Conservation (phyloP, 768 basidiomycete species). For the Coprinopsis cinerea region DNA sequence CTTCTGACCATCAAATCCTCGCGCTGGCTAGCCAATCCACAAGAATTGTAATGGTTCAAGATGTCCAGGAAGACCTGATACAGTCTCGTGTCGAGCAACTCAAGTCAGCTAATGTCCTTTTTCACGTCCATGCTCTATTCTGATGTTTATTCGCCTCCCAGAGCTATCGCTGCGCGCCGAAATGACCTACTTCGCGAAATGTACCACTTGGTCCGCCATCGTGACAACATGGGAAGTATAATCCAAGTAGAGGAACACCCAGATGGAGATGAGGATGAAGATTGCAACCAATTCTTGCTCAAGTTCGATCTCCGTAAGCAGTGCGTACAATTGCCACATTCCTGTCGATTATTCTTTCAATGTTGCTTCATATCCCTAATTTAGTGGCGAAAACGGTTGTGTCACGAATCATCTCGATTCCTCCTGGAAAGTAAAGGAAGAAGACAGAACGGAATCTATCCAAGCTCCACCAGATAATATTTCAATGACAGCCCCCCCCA, state of each 20-base stretch:
- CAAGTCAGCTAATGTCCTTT: conserved; percentile 30
- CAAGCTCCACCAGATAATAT: background rate
- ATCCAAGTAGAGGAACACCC: conserved; percentile 18
- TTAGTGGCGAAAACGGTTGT: conserved; percentile 5
- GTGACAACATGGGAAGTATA: conserved; percentile 38
- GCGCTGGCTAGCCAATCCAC: background rate
- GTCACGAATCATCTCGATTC: conserved; percentile 3
- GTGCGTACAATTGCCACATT: conserved; percentile 15
- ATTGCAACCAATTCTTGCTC: conserved; percentile 7
- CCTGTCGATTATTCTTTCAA: background rate
- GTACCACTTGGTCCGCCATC: conserved; percentile 57
- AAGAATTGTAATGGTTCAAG: background rate
- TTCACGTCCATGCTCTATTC: no score
- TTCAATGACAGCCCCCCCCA: background rate
- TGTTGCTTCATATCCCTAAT: background rate
- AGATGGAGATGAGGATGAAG: conserved; percentile 14
- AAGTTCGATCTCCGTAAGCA: conserved; percentile 15
- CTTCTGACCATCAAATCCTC: conserved; percentile 6
- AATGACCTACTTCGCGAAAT: conserved; percentile 70
- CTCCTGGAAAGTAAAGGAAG: background rate
- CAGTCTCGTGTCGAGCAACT: conserved; percentile 40
- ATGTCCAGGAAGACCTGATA: conserved; percentile 27
- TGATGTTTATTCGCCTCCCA: conserved; percentile 20
- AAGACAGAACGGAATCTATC: background rate
- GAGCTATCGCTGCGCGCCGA: conserved; percentile 57